These are phyloP conservation scores for Lagenidium giganteum DNA, from an alignment of 352 stramenopile genomes.

Conservation along the genomic window DNA sequence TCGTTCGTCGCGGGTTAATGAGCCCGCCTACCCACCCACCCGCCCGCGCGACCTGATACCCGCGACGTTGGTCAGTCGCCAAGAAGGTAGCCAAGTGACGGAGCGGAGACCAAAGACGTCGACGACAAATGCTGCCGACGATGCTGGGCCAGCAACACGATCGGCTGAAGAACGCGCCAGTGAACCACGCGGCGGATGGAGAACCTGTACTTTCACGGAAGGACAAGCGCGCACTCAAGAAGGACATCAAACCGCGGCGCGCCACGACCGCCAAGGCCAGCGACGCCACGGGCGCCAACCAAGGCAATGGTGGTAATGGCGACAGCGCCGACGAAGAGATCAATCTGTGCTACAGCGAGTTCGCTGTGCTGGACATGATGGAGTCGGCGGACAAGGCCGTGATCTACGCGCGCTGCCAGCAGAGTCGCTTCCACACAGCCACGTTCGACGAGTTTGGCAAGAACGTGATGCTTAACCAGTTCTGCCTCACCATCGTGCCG, in stretches of 20 bases:
- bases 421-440: constrained; percentile 58
- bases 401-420: constrained; percentile 36
- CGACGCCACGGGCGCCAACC: background rate
- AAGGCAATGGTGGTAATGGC: background rate
- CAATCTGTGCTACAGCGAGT: background rate
- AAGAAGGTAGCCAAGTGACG: no score
- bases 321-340: background rate
- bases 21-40: no score
- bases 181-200: no score
- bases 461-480: constrained; percentile 52
- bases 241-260: constrained; percentile 20
- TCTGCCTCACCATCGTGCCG: constrained; percentile 34
- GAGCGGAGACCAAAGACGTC: no score
- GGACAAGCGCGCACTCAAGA: constrained; percentile 37
- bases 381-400: background rate
- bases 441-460: constrained; percentile 58
- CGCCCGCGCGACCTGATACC: no score
- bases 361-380: constrained; percentile 4
- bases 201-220: constrained; percentile 33
- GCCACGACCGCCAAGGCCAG: background rate
- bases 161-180: no score
- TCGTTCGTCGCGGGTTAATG: no score
- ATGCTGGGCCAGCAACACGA: no score
- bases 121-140: no score
- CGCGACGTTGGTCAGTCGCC: no score